Evolutionary conservation across 2,329 filamentous ascomycete genomes (phyloP).

Genomic region (Calycina marina): DNA sequence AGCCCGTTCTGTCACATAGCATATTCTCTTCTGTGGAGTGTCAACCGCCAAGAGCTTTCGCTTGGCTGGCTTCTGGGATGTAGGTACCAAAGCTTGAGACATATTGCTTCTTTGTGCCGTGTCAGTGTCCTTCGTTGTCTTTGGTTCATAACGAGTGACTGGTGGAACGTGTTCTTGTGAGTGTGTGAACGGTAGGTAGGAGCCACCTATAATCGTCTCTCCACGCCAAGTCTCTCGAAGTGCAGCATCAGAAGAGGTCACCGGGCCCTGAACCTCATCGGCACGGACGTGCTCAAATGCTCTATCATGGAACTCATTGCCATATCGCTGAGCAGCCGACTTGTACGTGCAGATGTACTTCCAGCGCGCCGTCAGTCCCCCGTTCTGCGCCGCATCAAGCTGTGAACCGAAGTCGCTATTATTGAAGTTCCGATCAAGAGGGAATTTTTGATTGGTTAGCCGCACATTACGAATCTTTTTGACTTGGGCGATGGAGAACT

Average conservation of each 20-base stretch:
- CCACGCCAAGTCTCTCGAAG: conserved; percentile 25
- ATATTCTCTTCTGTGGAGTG: not conserved
- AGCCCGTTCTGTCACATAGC: not conserved
- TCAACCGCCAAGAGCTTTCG: not conserved
- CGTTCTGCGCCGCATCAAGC: conserved; percentile 18
- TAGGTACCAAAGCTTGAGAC: not conserved
- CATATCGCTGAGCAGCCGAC: conserved; percentile 11
- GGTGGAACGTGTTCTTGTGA: too few species aligned
- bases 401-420: conserved; percentile 10
- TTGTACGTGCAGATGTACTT: conserved; percentile 23
- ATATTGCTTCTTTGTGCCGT: not conserved
- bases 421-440: conserved; percentile 22
- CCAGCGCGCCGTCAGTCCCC: conserved; percentile 38
- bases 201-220: conserved; percentile 26
- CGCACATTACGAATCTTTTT: conserved; percentile 28
- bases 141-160: not conserved
- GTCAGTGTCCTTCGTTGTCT: not conserved
- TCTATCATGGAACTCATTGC: conserved; percentile 13
- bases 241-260: conserved; percentile 4
- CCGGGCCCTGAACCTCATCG: conserved; percentile 7
- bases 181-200: conserved; percentile 20
- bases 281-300: conserved; percentile 10
- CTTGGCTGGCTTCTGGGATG: not conserved
- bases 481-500: conserved; percentile 28
- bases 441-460: conserved; percentile 40